Evolutionary conservation across 2,329 filamentous ascomycete genomes (phyloP).

Genomic region (Byssothecium circinans): DNA sequence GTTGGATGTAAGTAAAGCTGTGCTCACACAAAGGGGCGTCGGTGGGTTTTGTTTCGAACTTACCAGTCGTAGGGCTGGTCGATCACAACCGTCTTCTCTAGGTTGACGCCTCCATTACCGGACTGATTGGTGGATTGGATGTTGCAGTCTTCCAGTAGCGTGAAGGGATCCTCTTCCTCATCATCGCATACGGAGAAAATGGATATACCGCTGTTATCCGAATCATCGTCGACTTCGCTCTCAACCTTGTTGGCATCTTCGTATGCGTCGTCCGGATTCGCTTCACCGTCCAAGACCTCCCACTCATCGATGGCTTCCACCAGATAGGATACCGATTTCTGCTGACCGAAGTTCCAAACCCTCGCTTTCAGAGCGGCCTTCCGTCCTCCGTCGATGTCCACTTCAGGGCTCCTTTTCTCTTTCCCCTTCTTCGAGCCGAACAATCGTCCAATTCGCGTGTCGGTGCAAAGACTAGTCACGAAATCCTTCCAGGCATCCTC

Average conservation of each 20-base stretch:
- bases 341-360: background rate
- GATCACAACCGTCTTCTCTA: background rate
- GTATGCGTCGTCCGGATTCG: background rate
- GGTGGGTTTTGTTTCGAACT: background rate
- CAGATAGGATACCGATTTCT: background rate
- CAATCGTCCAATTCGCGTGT: background rate
- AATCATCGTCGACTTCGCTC: too few relatives aligned
- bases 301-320: background rate
- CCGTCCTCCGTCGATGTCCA: background rate
- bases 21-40: background rate
- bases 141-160: background rate
- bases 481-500: background rate
- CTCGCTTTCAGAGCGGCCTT: too few relatives aligned
- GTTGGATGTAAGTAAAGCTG: background rate
- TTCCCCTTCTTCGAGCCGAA: background rate
- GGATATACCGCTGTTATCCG: background rate
- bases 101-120: background rate
- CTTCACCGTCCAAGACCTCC: background rate
- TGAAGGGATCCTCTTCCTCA: too few relatives aligned
- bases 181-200: background rate
- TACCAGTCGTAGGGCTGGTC: background rate
- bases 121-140: background rate
- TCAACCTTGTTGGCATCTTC: too few relatives aligned
- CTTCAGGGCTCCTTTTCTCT: background rate
- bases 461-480: background rate